Evolutionary conservation across 2,329 filamentous ascomycete species (phyloP).

Genomic region (Trichoderma sp.): DNA sequence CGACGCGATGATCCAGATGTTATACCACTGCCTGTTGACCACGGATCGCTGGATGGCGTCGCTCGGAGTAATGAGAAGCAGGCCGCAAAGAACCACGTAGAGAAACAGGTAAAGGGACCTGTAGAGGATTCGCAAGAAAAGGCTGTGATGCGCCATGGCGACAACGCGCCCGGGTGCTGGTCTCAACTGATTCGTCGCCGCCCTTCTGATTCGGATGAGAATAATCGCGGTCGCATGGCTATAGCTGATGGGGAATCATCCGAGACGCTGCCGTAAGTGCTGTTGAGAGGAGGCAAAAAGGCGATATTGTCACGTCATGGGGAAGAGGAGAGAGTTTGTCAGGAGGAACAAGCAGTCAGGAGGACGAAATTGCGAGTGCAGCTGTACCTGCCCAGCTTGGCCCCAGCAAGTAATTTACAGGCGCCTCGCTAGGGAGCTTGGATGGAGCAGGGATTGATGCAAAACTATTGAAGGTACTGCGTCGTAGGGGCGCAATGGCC

Average conservation of each 20-base stretch:
- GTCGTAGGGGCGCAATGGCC: not conserved
- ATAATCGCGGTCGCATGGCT: constrained; percentile 33
- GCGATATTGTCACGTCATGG: constrained; percentile 7
- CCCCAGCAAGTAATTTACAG: not conserved
- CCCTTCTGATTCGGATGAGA: constrained; percentile 20
- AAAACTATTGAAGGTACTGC: not conserved
- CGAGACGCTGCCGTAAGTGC: constrained; percentile 22
- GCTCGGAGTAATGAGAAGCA: constrained; percentile 77
- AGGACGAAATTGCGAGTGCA: not conserved
- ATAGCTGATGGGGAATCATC: constrained; percentile 26
- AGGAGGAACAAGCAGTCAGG: not conserved
- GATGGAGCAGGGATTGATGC: not conserved
- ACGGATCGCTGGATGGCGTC: constrained; percentile 81
- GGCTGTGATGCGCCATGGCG: constrained; percentile 35
- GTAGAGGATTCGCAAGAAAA: constrained; percentile 80
- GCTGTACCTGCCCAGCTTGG: not conserved
- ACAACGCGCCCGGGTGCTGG: constrained; percentile 1
- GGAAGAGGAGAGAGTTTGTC: not conserved
- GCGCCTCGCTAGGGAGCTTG: not conserved
- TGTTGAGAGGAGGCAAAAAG: not conserved
- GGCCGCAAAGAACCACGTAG: constrained; percentile 68
- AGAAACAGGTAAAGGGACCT: constrained; percentile 75
- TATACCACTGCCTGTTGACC: constrained; percentile 65
- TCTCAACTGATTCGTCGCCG: constrained; percentile 21
- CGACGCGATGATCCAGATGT: constrained; percentile 79